Base-by-base conservation (phyloP, 2,329 filamentous ascomycete genomes). In the Aspergillus oerlinghausenensis region DNA sequence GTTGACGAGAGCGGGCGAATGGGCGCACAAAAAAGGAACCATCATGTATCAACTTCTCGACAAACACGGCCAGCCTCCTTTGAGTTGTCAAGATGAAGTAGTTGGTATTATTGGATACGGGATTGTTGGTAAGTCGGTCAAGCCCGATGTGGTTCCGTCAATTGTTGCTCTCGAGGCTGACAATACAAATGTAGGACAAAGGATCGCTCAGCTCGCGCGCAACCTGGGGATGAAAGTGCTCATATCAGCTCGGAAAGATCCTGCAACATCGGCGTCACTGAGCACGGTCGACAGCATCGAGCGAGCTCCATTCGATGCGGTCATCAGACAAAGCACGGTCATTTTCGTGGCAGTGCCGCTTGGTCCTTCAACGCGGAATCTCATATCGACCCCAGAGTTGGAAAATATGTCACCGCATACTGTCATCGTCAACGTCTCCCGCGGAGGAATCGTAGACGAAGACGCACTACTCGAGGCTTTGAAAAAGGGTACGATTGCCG, bases 401-500 rank as follows among this genome's bases (percentile, higher is more conserved):
- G 64, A 69, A 17, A 63, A 63, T 7, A 82, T 82, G 77, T 71
- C 74, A 7, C 67, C 67, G 0, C 73, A 79, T 52, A 70, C 77
- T 2, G 65, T 82, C 3, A 45, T 82, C 10, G 69, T 82, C 55
- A 82, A 83, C 57, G 75, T 81, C 42, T 73, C 77, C 3, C 74
- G 80, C 23, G 80, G 80, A 14, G 79, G 79, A 1, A 77, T 82
- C 17, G 75, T 82, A 17, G 76, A 83, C 52, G 81, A 83, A 64
- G 66, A 66, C 1, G 80, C 79, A 4, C 67, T 83, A 11, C 71
- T 77, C 17, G 66, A 68, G 19, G 79, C 80, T 1, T 61, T 82
- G 53, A 74, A 71, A 49, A 67, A 77, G n/a, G 70, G 70, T 17
- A 66, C 67, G 57, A 79, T 82, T 48, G 74, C 76, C 3, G 80